Evolutionary conservation across 106 monocot species (phyloP).

Genomic region (Dendrobium nobile): DNA sequence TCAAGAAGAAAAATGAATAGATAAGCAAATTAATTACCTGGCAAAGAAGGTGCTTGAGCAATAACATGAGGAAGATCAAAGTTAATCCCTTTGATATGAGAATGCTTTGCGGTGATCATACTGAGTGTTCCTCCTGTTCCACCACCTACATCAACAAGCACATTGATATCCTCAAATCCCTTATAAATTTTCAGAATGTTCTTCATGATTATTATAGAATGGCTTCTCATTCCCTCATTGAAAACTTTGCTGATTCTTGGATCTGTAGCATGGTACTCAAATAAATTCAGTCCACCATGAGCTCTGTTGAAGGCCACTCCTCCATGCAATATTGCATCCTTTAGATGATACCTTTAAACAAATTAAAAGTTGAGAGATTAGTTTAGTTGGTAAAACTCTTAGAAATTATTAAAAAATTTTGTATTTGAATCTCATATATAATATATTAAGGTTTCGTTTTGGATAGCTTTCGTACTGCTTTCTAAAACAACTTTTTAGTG

Average conservation of each 20-base stretch:
- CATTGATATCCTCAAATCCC: conserved; percentile 20
- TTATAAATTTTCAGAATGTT: conserved; percentile 27
- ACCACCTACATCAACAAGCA: conserved; percentile 23
- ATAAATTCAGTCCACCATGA: conserved; percentile 31
- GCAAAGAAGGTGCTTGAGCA: conserved; percentile 11
- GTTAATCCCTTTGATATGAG: conserved; percentile 23
- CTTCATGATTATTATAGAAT: conserved; percentile 33
- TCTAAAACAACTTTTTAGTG: too few relatives aligned
- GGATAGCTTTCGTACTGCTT: too few relatives aligned
- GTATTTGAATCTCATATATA: too few relatives aligned
- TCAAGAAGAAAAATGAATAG: too few relatives aligned
- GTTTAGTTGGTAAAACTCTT: not conserved
- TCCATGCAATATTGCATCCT: conserved; percentile 11
- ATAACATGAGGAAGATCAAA: conserved; percentile 29
- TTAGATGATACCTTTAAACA: conserved; percentile 11
- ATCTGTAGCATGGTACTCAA: conserved; percentile 46
- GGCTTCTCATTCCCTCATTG: conserved; percentile 44
- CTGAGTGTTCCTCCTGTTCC: conserved; percentile 9
- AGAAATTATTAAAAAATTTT: too few relatives aligned
- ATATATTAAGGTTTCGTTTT: too few relatives aligned
- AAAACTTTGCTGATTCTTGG: conserved; percentile 32
- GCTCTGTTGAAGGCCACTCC: conserved; percentile 19
- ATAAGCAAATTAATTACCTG: not conserved
- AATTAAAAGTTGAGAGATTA: not conserved
- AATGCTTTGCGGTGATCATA: conserved; percentile 14